These are phyloP conservation scores for Aspergillus sp. DNA, from an alignment of 2,329 filamentous ascomycete species.

Conservation along the genomic window DNA sequence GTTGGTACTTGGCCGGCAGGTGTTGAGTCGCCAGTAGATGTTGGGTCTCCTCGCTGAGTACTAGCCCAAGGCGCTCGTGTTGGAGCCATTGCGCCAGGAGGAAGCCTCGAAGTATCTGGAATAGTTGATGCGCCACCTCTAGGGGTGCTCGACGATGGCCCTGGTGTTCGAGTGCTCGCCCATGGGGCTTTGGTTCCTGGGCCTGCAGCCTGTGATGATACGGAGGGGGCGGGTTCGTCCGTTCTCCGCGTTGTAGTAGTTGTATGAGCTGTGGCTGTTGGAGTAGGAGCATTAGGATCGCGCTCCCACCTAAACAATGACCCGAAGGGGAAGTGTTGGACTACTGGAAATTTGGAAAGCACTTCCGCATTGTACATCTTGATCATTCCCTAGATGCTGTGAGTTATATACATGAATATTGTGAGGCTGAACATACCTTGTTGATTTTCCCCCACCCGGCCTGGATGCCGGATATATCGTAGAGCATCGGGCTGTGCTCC, in stretches of 20 bases:
- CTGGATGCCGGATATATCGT: slow-evolving; percentile 86
- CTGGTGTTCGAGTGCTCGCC: slow-evolving; percentile 26
- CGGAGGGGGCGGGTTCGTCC: slow-evolving; percentile 18
- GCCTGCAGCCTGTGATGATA: slow-evolving; percentile 15
- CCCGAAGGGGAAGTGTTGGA: slow-evolving; percentile 92
- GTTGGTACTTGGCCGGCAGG: slow-evolving; percentile 25
- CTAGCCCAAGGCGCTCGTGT: slow-evolving; percentile 36
- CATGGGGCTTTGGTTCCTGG: slow-evolving; percentile 37
- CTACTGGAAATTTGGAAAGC: slow-evolving; percentile 91
- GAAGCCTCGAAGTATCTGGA: slow-evolving; percentile 30
- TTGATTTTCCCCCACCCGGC: slow-evolving; percentile 99
- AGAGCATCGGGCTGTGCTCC: slow-evolving; percentile 93
- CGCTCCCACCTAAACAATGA: slow-evolving; percentile 75
- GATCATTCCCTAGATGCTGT: slow-evolving; percentile 73
- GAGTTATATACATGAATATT: background rate
- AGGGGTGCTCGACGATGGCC: slow-evolving; percentile 6
- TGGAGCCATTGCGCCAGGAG: slow-evolving; percentile 29
- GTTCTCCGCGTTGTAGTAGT: slow-evolving; percentile 26
- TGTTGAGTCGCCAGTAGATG: slow-evolving; percentile 15
- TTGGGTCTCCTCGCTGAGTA: slow-evolving; percentile 16
- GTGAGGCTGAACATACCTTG: slow-evolving; percentile 51
- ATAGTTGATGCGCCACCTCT: slow-evolving; percentile 15
- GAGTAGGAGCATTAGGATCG: slow-evolving; percentile 60
- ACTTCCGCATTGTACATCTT: slow-evolving; percentile 99
- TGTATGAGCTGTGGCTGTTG: slow-evolving; percentile 57